Conservation (phyloP, 2,329 filamentous ascomycete species). For the Penicillium sp. region DNA sequence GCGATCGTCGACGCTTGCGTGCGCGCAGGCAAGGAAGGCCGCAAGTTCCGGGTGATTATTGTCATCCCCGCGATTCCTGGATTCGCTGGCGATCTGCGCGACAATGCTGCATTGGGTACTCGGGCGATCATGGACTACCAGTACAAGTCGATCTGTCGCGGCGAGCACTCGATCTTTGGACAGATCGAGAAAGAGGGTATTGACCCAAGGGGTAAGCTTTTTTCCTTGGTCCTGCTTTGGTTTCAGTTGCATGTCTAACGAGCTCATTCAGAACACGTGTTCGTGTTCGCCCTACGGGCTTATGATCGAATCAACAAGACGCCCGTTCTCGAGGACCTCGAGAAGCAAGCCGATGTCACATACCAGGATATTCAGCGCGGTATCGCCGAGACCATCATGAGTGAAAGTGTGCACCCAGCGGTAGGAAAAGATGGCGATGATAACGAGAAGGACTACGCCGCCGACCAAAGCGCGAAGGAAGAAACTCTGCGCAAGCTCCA, state of each 20-base stretch:
- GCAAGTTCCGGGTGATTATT: slow-evolving; percentile 85
- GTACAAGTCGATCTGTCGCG: slow-evolving; percentile 89
- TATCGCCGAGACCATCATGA: slow-evolving; percentile 81
- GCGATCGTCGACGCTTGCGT: slow-evolving; percentile 88
- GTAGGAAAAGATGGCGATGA: slow-evolving; percentile 40
- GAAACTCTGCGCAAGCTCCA: slow-evolving; percentile 21
- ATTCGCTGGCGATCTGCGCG: slow-evolving; percentile 81
- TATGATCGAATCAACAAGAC: slow-evolving; percentile 90
- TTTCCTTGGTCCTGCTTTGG: too few species aligned
- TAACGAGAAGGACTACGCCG: slow-evolving; percentile 33
- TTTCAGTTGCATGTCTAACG: background rate
- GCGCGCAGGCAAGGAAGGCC: slow-evolving; percentile 65
- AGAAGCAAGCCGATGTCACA: slow-evolving; percentile 69
- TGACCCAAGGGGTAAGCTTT: slow-evolving; percentile 50
- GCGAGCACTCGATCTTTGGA: slow-evolving; percentile 81
- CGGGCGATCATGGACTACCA: slow-evolving; percentile 97
- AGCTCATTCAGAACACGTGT: slow-evolving; percentile 58
- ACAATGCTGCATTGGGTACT: slow-evolving; percentile 74
- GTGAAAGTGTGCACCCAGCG: slow-evolving; percentile 54
- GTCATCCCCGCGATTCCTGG: slow-evolving; percentile 86
- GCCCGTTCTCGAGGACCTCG: slow-evolving; percentile 60
- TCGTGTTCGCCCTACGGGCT: slow-evolving; percentile 84
- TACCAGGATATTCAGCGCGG: slow-evolving; percentile 83
- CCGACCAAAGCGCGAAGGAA: slow-evolving; percentile 30
- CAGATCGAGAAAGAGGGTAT: slow-evolving; percentile 65